These are phyloP conservation scores for Gnomoniopsis sp. DNA, from an alignment of 2,329 filamentous ascomycete species.

Conservation along the genomic window DNA sequence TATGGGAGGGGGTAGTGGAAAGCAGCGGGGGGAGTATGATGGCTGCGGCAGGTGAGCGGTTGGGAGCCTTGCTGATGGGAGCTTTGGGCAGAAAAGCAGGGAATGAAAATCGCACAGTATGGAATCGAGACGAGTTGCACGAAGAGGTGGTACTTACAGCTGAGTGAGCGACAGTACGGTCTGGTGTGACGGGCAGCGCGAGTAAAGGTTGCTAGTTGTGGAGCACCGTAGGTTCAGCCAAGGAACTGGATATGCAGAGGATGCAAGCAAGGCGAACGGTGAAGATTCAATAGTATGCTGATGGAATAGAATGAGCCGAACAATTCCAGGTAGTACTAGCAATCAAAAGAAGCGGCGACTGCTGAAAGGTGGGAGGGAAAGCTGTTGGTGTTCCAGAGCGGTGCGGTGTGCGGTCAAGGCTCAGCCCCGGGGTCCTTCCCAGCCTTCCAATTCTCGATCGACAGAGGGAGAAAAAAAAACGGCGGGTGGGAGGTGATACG, in stretches of 20 bases:
- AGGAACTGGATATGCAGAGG: no score
- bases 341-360: not conserved
- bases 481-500: not conserved
- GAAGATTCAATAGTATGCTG: no score
- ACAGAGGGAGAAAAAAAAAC: no score
- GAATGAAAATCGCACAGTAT: not conserved
- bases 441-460: not conserved
- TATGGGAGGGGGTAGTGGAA: constrained; percentile 16
- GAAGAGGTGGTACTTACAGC: constrained; percentile 16
- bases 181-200: not conserved
- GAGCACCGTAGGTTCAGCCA: not conserved
- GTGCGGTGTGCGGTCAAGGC: not conserved
- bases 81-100: constrained; percentile 3
- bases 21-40: not conserved
- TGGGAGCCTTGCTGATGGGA: constrained; percentile 3
- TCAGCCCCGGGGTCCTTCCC: not conserved
- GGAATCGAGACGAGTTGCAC: not conserved
- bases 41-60: constrained; percentile 11
- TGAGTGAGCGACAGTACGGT: not conserved
- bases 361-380: not conserved
- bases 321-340: not conserved
- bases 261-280: no score
- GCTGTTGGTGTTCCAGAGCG: not conserved
- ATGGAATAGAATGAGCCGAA: not conserved
- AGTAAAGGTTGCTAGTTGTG: not conserved